Percentiles rank a stretch among this genome's conserved stretches.
Evolutionary conservation across 371 early-diverging fungal species (phyloP).

Genomic region (Amoeboaphelidium protococcarum): DNA sequence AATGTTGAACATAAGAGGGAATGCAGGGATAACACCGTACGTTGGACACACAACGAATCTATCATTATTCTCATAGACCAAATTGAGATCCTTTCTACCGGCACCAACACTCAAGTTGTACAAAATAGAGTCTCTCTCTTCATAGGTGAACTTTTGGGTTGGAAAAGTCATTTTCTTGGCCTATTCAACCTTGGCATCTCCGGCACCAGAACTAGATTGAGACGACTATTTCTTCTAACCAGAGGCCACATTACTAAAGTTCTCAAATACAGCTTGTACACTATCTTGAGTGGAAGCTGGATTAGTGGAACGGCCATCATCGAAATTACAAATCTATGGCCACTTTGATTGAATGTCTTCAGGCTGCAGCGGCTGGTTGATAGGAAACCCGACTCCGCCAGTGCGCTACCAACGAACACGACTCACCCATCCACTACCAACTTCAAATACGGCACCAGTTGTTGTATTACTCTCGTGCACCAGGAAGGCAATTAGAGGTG

Average conservation of each 20-base stretch:
- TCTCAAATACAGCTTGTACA: conserved; percentile 15
- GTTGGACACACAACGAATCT: conserved; percentile 62
- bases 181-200: too few relatives aligned
- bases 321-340: conserved; percentile 55
- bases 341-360: conserved; percentile 26
- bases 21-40: conserved; percentile 68
- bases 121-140: conserved; percentile 65
- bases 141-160: conserved; percentile 38
- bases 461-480: conserved; percentile 22
- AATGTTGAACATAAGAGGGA: conserved; percentile 28
- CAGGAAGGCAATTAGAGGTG: conserved; percentile 39
- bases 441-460: conserved; percentile 37
- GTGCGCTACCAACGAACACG: conserved; percentile 37
- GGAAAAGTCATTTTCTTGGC: too few relatives aligned
- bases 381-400: conserved; percentile 36
- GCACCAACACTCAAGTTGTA: conserved; percentile 84
- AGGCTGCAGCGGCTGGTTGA: conserved; percentile 23
- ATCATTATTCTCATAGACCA: conserved; percentile 65
- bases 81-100: conserved; percentile 46
- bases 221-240: too few relatives aligned
- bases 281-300: conserved; percentile 54
- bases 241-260: background rate
- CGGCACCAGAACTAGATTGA: background rate
- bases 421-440: conserved; percentile 41
- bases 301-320: conserved; percentile 69